Evolutionary conservation across 306 rosid species (phyloP).

Genomic region (Purshia tridentata): DNA sequence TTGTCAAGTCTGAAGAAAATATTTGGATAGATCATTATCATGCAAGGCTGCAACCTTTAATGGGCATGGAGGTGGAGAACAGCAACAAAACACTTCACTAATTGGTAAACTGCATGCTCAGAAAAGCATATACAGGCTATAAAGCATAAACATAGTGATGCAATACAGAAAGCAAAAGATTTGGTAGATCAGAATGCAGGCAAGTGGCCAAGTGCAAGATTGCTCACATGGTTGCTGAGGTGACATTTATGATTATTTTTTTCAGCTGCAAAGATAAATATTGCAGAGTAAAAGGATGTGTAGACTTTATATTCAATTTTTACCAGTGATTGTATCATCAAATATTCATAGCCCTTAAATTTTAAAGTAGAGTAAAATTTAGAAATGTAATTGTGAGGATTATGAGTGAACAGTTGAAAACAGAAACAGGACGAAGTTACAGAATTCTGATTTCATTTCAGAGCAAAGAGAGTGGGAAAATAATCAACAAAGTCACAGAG

Average conservation of each 20-base stretch:
- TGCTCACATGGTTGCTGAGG: no score
- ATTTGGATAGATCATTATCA: no score
- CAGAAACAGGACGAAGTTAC: background rate
- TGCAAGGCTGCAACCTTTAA: no score
- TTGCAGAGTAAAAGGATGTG: background rate
- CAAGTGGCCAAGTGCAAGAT: no score
- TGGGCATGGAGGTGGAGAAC: no score
- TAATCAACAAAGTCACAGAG: background rate
- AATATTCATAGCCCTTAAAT: background rate
- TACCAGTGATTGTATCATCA: background rate
- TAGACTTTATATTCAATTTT: no score
- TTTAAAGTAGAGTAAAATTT: background rate
- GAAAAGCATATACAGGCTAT: background rate
- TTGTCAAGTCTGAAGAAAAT: no score
- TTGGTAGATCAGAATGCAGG: no score
- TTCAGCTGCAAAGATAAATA: no score
- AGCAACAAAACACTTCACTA: background rate
- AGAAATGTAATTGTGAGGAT: background rate
- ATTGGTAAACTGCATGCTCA: background rate
- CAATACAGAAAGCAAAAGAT: no score
- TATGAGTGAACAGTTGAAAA: background rate
- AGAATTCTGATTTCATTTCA: background rate
- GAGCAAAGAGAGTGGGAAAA: background rate
- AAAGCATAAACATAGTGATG: conserved; percentile 6
- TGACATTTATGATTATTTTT: no score